Percentiles rank a stretch among this genome's conserved stretches.
phyloP scores from a whole-genome alignment of 2,329 filamentous ascomycete genomes.

The Aspergillus ochraceus region DNA sequence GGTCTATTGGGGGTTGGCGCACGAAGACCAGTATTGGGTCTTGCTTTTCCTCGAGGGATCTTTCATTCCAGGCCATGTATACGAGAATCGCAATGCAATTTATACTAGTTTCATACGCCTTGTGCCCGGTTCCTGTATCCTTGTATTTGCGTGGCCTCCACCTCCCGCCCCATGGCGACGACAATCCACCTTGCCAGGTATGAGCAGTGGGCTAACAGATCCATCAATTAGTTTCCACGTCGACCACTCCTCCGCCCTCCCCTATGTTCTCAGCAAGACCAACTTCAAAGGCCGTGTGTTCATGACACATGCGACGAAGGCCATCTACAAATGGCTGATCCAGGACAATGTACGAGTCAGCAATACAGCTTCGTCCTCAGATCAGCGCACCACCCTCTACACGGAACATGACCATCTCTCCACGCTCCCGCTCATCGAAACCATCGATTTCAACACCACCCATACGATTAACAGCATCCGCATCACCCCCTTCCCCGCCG shows the following conservation, averaged over 20 bases:
- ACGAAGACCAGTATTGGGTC: conserved; percentile 6
- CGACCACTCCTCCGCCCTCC: conserved; percentile 97
- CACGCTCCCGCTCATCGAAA: conserved; percentile 91
- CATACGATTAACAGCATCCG: conserved; percentile 95
- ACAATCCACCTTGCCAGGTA: conserved; percentile 8
- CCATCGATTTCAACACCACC: conserved; percentile 97
- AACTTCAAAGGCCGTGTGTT: conserved; percentile 96
- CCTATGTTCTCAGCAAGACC: conserved; percentile 95
- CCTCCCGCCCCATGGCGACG: conserved; percentile 4
- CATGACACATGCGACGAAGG: conserved; percentile 99
- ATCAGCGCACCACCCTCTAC: conserved; percentile 71
- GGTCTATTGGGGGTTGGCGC: not conserved
- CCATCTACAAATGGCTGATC: conserved; percentile 99
- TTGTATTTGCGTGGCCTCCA: conserved; percentile 18
- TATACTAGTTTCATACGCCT: conserved; percentile 19
- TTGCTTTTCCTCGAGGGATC: conserved; percentile 8
- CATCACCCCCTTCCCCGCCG: conserved; percentile 94
- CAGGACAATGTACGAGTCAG: conserved; percentile 91
- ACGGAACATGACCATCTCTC: conserved; percentile 93
- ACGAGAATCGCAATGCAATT: conserved; percentile 39
- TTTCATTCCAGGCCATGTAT: conserved; percentile 29
- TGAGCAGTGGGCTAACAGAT: conserved; percentile 28
- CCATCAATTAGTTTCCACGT: conserved; percentile 79
- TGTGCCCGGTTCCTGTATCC: conserved; percentile 20
- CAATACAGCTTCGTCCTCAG: conserved; percentile 65